Evolutionary conservation across 306 rosid genomes (phyloP).

Genomic region (Begonia peltatifolia): DNA sequence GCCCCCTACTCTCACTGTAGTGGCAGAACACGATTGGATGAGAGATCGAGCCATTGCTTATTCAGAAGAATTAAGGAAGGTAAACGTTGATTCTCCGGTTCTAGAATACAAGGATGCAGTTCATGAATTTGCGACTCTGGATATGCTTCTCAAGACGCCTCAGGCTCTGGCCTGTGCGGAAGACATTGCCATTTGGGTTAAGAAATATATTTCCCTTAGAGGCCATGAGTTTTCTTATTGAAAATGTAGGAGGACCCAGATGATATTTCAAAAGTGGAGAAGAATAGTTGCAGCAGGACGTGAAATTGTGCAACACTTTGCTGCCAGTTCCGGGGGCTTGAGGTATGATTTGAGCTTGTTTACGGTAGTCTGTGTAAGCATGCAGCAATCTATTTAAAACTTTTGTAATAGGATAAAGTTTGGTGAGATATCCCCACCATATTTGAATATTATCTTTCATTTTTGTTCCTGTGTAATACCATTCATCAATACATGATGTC

Average conservation of each 20-base stretch:
- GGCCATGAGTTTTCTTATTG: slow-evolving; percentile 94
- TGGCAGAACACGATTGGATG: slow-evolving; percentile 97
- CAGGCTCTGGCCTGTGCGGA: slow-evolving; percentile 89
- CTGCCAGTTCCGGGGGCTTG: not conserved
- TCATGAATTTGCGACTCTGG: slow-evolving; percentile 90
- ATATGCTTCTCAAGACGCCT: slow-evolving; percentile 78
- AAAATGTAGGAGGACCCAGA: not conserved
- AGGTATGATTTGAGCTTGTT: too few species aligned
- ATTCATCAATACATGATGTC: too few species aligned
- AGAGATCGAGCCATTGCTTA: slow-evolving; percentile 96
- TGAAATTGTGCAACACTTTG: not conserved
- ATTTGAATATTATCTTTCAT: too few species aligned
- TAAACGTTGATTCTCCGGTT: slow-evolving; percentile 78
- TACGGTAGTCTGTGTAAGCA: too few species aligned
- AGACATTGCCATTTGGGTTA: slow-evolving; percentile 93
- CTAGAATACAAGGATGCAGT: slow-evolving; percentile 88
- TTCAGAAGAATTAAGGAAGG: slow-evolving; percentile 91
- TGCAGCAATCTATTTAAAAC: too few species aligned
- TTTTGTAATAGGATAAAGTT: too few species aligned
- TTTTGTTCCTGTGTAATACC: too few species aligned
- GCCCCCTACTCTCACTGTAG: slow-evolving; percentile 93
- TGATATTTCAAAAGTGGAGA: too few species aligned
- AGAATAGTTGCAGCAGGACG: not conserved
- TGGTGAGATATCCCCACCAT: too few species aligned
- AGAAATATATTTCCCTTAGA: slow-evolving; percentile 79